Evolutionary conservation across 2,329 filamentous ascomycete genomes (phyloP).

Genomic region (Fusarium devonianum): DNA sequence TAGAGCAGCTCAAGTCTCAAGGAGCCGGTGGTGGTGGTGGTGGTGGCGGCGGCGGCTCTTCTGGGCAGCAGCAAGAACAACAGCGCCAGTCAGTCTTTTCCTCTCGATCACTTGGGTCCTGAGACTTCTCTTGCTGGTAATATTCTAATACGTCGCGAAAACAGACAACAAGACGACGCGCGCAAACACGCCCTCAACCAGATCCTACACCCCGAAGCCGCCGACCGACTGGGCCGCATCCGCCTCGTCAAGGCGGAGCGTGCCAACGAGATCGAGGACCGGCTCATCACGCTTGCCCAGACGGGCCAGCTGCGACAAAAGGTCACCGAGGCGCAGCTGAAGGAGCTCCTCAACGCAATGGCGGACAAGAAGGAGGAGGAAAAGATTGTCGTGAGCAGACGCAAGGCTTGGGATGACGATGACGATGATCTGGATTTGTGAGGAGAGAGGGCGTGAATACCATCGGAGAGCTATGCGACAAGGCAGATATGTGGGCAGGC

Average conservation of each 20-base stretch:
- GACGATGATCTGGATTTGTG: slow-evolving; percentile 77
- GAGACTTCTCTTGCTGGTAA: too few species aligned
- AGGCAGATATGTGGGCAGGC: slow-evolving; percentile 10
- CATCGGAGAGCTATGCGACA: slow-evolving; percentile 1
- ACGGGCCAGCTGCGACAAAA: slow-evolving; percentile 85
- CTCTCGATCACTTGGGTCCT: not conserved
- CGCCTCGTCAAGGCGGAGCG: slow-evolving; percentile 93
- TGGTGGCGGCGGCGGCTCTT: slow-evolving; percentile 51
- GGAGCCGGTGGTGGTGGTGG: slow-evolving; percentile 59
- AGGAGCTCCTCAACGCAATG: slow-evolving; percentile 86
- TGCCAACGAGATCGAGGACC: slow-evolving; percentile 88
- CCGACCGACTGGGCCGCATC: slow-evolving; percentile 92
- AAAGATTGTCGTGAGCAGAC: slow-evolving; percentile 85
- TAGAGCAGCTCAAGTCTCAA: slow-evolving; percentile 89
- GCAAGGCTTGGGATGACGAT: slow-evolving; percentile 86
- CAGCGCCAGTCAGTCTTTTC: slow-evolving; percentile 54
- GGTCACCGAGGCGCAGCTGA: slow-evolving; percentile 91
- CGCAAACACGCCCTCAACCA: slow-evolving; percentile 82
- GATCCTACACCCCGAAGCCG: slow-evolving; percentile 93
- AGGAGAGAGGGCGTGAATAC: slow-evolving; percentile 26
- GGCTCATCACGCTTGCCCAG: slow-evolving; percentile 89
- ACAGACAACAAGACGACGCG: slow-evolving; percentile 68
- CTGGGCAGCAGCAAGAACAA: slow-evolving; percentile 64
- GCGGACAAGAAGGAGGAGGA: slow-evolving; percentile 80
- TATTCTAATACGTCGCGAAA: not conserved